phyloP scores from a whole-genome alignment of 2,329 filamentous ascomycete genomes.

The Geosmithia putterillii region DNA sequence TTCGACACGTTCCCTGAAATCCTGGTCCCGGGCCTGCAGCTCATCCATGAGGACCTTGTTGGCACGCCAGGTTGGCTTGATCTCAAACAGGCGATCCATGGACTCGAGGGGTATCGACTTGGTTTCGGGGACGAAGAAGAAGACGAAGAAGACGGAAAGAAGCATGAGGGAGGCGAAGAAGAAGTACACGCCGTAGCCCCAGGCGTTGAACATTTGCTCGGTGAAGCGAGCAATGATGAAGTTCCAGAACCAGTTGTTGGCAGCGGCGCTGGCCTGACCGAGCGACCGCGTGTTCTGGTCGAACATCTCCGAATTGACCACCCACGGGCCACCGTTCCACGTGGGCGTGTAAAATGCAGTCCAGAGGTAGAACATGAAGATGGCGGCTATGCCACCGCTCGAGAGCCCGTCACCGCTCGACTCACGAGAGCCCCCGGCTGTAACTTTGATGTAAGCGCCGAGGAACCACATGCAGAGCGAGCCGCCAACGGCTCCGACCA shows the following conservation, averaged over 20 bases:
- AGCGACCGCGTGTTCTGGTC: constrained; percentile 49
- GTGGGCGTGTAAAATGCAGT: constrained; percentile 60
- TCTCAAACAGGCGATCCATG: constrained; percentile 50
- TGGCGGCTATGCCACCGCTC: constrained; percentile 39
- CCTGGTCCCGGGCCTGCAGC: constrained; percentile 19
- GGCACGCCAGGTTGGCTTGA: constrained; percentile 30
- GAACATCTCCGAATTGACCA: constrained; percentile 67
- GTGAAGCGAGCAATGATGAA: constrained; percentile 59
- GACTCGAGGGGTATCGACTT: constrained; percentile 52
- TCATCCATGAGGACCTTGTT: constrained; percentile 30
- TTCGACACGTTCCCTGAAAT: constrained; percentile 16
- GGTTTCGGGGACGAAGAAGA: constrained; percentile 52
- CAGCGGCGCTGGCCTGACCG: constrained; percentile 59
- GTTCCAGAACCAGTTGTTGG: constrained; percentile 64
- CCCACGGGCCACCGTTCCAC: constrained; percentile 68
- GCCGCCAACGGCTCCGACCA: constrained; percentile 46
- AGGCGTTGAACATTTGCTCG: constrained; percentile 47
- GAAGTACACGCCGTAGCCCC: constrained; percentile 55
- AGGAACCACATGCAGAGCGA: constrained; percentile 49
- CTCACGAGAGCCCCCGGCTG: constrained; percentile 8
- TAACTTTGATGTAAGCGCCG: constrained; percentile 39
- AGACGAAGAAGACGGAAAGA: constrained; percentile 44
- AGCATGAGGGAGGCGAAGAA: constrained; percentile 57
- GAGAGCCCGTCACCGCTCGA: constrained; percentile 15
- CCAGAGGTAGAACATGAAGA: constrained; percentile 59